Base-by-base conservation (phyloP, 345 rosid genomes). In the Eucalyptus cloeziana region DNA sequence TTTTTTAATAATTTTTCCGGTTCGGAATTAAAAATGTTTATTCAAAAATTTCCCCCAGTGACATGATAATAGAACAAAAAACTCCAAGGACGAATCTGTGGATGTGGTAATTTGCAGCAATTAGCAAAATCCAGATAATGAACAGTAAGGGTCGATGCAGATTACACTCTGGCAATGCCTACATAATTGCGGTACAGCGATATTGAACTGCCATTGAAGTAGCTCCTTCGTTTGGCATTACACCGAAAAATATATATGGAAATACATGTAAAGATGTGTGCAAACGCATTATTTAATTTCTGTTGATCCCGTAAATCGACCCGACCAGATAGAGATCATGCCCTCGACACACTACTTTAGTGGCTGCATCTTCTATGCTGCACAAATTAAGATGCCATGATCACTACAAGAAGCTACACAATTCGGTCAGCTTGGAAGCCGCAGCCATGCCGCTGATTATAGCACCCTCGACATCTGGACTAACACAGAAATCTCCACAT, bases 401-500 rank as follows among this genome's bases (percentile, higher is more conserved):
- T 62, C 49, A 13, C 71, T 10, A 87, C 60, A 92, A 89, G 92
- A 91, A 88, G 91, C 94, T 90, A 88, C 91, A 91, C 30, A 91
- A 88, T 90, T 92, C 94, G 33, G 87, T 89, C 71, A 97, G 92
- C 90, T 95, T 96, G 43, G 96, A 92, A 83, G 98, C 96, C 47
- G 96, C 98, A 56, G 96, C 95, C 91, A 94, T 30, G 89, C 98
- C 98, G 87, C 99, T 95, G 67, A 94, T 92, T 71, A 97, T 95
- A 22, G 98, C 98, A 88, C 98, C 99, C 95, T 97, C 95, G 10
- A 96, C 95, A 87, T 92, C 93, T 81, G 99, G 98, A 91, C 96
- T 94, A 12, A 94, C 96, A 56, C 98, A 96, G 93, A 96, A 97
- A 92, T 97, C 98, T 91, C 98, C 98, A 91, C 98, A 95, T 50